Conservation (phyloP, 2,329 filamentous ascomycete genomes). For the Aureobasidium sp. region DNA sequence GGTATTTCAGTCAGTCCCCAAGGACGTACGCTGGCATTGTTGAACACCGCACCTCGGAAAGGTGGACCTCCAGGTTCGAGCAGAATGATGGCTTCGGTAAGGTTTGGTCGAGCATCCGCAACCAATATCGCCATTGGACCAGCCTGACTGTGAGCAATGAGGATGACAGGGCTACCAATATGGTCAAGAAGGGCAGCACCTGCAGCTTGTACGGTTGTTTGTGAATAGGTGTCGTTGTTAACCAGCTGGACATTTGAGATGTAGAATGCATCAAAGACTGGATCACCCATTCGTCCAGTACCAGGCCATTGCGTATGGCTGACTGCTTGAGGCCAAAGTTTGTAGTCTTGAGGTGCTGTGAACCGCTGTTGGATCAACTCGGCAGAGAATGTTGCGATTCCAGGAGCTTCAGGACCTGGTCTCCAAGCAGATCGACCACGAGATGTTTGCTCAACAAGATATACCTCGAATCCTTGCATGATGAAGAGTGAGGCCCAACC, state of each 20-base stretch:
- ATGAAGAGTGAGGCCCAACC: slow-evolving; percentile 43
- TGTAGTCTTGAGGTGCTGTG: slow-evolving; percentile 28
- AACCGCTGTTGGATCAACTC: slow-evolving; percentile 27
- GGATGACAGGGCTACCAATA: slow-evolving; percentile 31
- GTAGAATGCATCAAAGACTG: slow-evolving; percentile 42
- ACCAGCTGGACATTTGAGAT: slow-evolving; percentile 34
- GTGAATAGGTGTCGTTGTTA: slow-evolving; percentile 22
- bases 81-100: slow-evolving; percentile 42
- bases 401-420: neutral
- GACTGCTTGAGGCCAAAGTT: slow-evolving; percentile 34
- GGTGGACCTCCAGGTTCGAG: slow-evolving; percentile 49
- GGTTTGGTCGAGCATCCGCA: slow-evolving; percentile 40
- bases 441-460: slow-evolving; percentile 34
- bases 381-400: slow-evolving; percentile 7
- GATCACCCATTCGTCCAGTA: slow-evolving; percentile 32
- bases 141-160: slow-evolving; percentile 45
- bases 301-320: slow-evolving; percentile 38
- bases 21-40: slow-evolving; percentile 14
- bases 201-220: slow-evolving; percentile 29
- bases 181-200: slow-evolving; percentile 34
- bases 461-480: slow-evolving; percentile 38
- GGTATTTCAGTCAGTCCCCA: slow-evolving; percentile 28
- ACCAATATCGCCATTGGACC: slow-evolving; percentile 39
- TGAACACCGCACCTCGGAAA: slow-evolving; percentile 25
- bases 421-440: slow-evolving; percentile 24